Evolutionary conservation across 192 early-diverging fungal species (phyloP), one percentile per base, ranked within the genome.

Genomic region (Diversispora eburnea): DNA sequence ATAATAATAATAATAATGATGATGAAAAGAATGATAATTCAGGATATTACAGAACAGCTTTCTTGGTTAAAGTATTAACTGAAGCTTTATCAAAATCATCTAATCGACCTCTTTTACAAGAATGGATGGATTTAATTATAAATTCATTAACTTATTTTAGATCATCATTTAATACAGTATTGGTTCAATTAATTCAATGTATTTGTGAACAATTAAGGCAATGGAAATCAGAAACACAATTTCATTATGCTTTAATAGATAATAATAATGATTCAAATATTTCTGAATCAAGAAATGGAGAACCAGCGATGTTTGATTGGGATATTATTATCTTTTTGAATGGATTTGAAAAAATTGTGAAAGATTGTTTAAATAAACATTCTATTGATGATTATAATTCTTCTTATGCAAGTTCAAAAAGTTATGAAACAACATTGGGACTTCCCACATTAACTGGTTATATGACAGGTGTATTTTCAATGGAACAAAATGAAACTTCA

Each of bases 111-210:
- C 79, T 91, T 25, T 72, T 93, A 13, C 88, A 90, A 39, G 81
- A 90, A 59, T 93, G 91, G 91, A 87, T 92, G 77, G 89, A 93
- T 75, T 91, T 92, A 70, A 77, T 92, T 73, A 73, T 88, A 48
- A 73, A 83, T 3, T 84, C 86, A 7, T 79, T 93, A 12, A 87
- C 87, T 0, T 85, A 83, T 47, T 65, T 92, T 12, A 81, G 87
- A 59, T 76, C 78, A 25, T 88, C 81, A 41, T 93, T 93, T 74
- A 77, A 85, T 6, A 74, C 78, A n/a, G 79, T 89, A 9, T 67
- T 93, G 1, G 58, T 88, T 20, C 91, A 91, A 0, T 77, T 91
- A 43, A 75, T 91, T 0, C 82, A 82, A 42, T 83, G 76, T 66
- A 74, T 93, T 7, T 91, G 90, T 60, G 79, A 88, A 61, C 87